These are phyloP conservation scores for Pseudogymnoascus destructans DNA, from an alignment of 2,329 filamentous ascomycete species.

Conservation along the genomic window DNA sequence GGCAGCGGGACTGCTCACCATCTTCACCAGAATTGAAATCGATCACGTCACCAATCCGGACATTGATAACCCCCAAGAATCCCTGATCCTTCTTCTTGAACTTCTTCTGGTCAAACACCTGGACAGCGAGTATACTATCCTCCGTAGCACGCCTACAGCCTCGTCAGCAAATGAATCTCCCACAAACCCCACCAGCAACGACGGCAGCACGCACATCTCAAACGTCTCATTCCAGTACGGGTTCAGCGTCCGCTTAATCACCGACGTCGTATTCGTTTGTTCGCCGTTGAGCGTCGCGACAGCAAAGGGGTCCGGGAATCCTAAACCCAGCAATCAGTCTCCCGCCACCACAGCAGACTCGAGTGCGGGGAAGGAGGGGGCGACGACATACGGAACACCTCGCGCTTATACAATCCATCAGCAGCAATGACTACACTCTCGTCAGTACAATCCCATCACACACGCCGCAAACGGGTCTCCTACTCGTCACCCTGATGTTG, in stretches of 20 bases:
- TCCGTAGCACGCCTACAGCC: constrained; percentile 67
- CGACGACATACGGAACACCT: constrained; percentile 80
- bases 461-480: constrained; percentile 20
- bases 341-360: constrained; percentile 24
- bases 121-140: constrained; percentile 91
- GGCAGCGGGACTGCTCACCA: constrained; percentile 44
- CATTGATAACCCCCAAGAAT: constrained; percentile 94
- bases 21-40: constrained; percentile 82
- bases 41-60: constrained; percentile 87
- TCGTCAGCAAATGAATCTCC: constrained; percentile 16
- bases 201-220: constrained; percentile 63
- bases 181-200: constrained; percentile 10
- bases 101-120: constrained; percentile 99
- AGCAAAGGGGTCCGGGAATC: constrained; percentile 94
- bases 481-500: constrained; percentile 91
- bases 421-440: constrained; percentile 75
- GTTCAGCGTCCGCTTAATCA: constrained; percentile 94
- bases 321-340: constrained; percentile 34
- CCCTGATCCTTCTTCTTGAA: constrained; percentile 99
- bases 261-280: constrained; percentile 94
- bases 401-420: constrained; percentile 95
- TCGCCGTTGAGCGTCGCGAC: constrained; percentile 95
- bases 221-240: constrained; percentile 99
- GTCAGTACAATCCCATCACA: constrained; percentile 27
- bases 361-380: constrained; percentile 9